phyloP scores from a whole-genome alignment of 306 rosid genomes.

The Ochetophila trinervis region DNA sequence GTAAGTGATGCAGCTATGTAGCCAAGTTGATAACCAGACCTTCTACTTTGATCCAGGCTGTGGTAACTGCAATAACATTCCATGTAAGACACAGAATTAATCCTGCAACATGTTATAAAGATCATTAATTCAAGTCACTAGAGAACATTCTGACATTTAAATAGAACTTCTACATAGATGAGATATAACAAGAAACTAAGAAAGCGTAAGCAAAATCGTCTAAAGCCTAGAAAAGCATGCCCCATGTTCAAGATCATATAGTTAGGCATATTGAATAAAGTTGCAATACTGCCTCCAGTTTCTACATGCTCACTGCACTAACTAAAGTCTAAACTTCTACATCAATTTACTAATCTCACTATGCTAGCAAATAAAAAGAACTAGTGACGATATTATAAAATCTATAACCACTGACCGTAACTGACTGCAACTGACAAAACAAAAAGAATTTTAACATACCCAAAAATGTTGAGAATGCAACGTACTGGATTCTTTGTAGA shows the following conservation, averaged over 20 bases:
- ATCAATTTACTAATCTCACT: no score
- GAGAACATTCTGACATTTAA: not conserved
- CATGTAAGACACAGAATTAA: slow-evolving; percentile 64
- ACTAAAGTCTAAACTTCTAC: no score
- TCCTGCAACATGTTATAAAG: slow-evolving; percentile 50
- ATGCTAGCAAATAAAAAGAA: no score
- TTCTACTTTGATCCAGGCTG: slow-evolving; percentile 86
- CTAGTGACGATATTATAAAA: no score
- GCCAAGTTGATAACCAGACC: slow-evolving; percentile 43
- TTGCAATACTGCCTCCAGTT: not conserved
- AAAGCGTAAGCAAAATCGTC: not conserved
- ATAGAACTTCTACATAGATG: not conserved
- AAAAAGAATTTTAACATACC: slow-evolving; percentile 51
- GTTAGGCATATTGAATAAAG: not conserved
- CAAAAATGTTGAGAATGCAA: slow-evolving; percentile 84
- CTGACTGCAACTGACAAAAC: not conserved
- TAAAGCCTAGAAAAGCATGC: not conserved
- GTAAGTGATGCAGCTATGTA: slow-evolving; percentile 4
- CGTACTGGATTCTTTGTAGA: slow-evolving; percentile 78
- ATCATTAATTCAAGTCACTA: slow-evolving; percentile 14
- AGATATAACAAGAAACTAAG: not conserved
- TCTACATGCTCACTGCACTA: no score
- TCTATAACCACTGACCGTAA: not conserved
- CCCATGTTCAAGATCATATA: not conserved
- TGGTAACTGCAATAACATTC: slow-evolving; percentile 76